These are phyloP conservation scores for Vicia villosa DNA, from an alignment of 306 rosid species.

Conservation along the genomic window DNA sequence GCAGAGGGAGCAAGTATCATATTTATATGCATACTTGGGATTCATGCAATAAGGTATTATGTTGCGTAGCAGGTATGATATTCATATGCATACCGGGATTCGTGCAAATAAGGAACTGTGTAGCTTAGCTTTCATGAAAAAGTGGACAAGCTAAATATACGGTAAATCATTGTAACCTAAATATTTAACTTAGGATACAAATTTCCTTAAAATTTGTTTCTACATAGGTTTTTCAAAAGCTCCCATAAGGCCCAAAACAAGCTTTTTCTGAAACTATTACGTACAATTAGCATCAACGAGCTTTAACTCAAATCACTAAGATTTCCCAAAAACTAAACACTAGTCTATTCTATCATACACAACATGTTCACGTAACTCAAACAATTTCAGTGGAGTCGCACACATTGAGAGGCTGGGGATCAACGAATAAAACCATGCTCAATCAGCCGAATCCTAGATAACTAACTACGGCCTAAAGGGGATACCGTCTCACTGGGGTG, in stretches of 20 bases:
- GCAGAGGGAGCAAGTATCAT: neutral
- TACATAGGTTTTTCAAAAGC: neutral
- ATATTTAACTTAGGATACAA: neutral
- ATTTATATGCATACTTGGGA: neutral
- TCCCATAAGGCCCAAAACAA: neutral
- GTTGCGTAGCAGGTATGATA: neutral
- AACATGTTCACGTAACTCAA: neutral
- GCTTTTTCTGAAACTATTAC: neutral
- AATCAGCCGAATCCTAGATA: too few species aligned
- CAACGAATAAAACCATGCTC: too few species aligned
- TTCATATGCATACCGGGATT: neutral
- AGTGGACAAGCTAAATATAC: neutral
- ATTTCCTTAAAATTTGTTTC: constrained; percentile 1
- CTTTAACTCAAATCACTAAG: constrained; percentile 7
- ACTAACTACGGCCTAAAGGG: too few species aligned
- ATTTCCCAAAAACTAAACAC: neutral
- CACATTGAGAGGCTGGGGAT: too few species aligned
- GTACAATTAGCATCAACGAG: neutral
- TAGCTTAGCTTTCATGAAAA: neutral
- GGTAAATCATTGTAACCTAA: neutral
- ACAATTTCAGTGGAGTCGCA: too few species aligned
- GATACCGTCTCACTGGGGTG: too few species aligned
- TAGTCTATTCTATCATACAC: neutral
- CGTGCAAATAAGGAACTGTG: constrained; percentile 4
- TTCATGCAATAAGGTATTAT: neutral